These are phyloP conservation scores for Colletotrichum neosansevieriae DNA, from an alignment of 2,329 filamentous ascomycete species.

Conservation along the genomic window DNA sequence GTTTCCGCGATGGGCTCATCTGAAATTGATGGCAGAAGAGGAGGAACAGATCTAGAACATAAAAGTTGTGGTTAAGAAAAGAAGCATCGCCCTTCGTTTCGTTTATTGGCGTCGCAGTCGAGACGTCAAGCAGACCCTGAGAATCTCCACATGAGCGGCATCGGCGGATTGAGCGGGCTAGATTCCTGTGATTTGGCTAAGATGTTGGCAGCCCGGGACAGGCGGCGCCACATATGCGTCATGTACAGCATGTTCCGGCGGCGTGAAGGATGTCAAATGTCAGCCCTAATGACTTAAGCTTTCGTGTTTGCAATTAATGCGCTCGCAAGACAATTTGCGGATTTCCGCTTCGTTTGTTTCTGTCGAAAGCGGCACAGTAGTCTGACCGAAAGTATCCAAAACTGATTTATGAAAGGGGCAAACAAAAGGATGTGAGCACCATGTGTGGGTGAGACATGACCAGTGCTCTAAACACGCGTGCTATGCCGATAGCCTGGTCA, in stretches of 20 bases:
- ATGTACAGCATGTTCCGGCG: constrained; percentile 3
- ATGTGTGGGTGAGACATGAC: constrained; percentile 20
- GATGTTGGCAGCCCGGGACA: not conserved
- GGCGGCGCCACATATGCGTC: constrained; percentile 20
- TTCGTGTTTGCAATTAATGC: constrained; percentile 8
- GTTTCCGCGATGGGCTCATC: constrained; percentile 7
- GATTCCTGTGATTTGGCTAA: no score
- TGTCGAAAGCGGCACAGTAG: not conserved
- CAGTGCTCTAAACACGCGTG: constrained; percentile 11
- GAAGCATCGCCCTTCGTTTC: constrained; percentile 2
- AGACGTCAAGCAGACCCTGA: not conserved
- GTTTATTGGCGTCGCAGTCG: not conserved
- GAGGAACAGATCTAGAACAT: not conserved
- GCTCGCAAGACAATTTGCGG: constrained; percentile 10
- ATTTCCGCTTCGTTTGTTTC: not conserved
- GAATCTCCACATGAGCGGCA: not conserved
- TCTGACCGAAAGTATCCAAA: not conserved
- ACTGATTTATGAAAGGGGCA: constrained; percentile 2
- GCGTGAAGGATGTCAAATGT: not conserved
- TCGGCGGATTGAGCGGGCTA: not conserved
- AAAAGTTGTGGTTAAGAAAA: not conserved
- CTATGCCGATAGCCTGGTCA: constrained; percentile 14
- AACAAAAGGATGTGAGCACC: not conserved
- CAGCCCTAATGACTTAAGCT: not conserved
- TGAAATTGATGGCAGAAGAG: constrained; percentile 1